Evolutionary conservation across 1,139 yeast species (phyloP), one percentile per base, ranked within the genome.

Genomic region (Hansenula anomala): DNA sequence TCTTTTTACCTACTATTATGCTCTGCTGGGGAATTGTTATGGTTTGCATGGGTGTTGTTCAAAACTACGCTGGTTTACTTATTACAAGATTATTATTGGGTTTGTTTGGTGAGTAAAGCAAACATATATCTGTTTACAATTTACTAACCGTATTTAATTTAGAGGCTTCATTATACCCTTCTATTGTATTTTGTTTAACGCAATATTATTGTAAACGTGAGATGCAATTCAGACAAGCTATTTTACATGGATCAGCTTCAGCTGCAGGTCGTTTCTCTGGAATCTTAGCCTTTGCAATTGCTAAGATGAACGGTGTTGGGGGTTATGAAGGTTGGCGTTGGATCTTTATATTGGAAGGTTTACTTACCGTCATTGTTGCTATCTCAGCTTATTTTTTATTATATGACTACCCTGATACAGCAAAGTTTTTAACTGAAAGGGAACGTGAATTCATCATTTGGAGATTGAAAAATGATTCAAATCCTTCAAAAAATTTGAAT

Each of bases 321-420:
- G 65, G 66, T 1, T 49, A 49, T 35, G 43, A 42, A 13, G 63
- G 80, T 8, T 79, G 85, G 85, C 62, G 75, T 56, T 79, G 83
- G 83, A 63, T 78, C 43, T 76, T 76, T 52, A 66, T 76, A 37
- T 58, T 79, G 33, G 83, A 78, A 51, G 83, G 83, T 14, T 56
- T 67, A 9, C 58, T 69, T 22, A 75, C 83, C 9, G 65, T 69
- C 34, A 71, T 73, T 3, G 67, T 75, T 44, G 78, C 78, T 0
- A 37, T 69, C 13, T 43, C 67, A 19, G 66, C 76, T 25, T 75
- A 60, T 48, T 70, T 72, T 48, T 55, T 71, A 4, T 59, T 79
- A 41, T 75, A 75, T 25, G 79, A 75, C 49, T 66, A 61, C 56
- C 78, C 78, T 15, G 61, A 58, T 22, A 64, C 65, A 36, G 67